Percentiles rank a stretch among this genome's conserved stretches.
phyloP scores from a whole-genome alignment of 176 grass and related monocot species.

The Paspalum notatum region DNA sequence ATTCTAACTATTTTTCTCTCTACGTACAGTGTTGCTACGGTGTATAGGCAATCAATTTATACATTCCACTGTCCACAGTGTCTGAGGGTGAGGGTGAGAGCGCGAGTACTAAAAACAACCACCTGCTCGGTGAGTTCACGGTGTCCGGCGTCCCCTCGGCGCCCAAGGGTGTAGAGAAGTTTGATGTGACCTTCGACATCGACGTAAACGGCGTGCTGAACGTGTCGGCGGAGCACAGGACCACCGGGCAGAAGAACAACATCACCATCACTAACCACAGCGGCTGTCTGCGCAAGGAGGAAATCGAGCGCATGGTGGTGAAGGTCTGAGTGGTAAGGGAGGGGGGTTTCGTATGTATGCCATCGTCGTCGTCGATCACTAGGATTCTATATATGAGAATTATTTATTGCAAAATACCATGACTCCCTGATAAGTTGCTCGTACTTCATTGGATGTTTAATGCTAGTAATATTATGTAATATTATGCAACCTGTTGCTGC shows the following conservation, averaged over 20 bases:
- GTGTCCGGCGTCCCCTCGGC: constrained; percentile 41
- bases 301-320: constrained; percentile 46
- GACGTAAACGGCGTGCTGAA: constrained; percentile 45
- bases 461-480: no score
- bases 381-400: no score
- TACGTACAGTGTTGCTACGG: no score
- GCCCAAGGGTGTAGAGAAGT: constrained; percentile 19
- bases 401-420: no score
- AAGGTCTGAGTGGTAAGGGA: neutral
- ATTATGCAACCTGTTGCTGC: no score
- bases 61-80: no score
- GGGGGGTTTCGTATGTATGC: no score
- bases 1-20: no score
- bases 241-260: constrained; percentile 34
- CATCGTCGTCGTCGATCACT: no score
- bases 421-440: no score
- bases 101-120: constrained; percentile 31
- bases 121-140: constrained; percentile 45
- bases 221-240: constrained; percentile 40
- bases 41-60: no score
- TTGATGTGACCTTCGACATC: constrained; percentile 49
- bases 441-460: no score
- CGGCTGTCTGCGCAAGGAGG: constrained; percentile 49
- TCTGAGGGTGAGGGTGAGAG: constrained; percentile 67
- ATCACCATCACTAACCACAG: constrained; percentile 52